Base-by-base conservation (phyloP, 257 asterid genomes). In the Linaria vulgaris region DNA sequence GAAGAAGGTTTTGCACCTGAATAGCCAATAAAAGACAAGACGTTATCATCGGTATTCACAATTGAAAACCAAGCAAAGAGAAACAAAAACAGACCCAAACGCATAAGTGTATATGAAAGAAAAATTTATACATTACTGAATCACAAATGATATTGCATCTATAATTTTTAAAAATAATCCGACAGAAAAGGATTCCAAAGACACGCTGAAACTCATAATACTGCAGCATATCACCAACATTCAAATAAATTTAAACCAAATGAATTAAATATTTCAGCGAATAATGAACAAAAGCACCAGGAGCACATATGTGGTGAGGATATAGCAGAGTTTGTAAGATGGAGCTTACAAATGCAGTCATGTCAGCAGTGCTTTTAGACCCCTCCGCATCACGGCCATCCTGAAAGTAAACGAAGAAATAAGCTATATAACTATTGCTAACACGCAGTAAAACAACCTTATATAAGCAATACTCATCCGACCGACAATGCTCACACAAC, bases 1-100 rank as follows among this genome's bases (percentile, higher is more conserved):
- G 91, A 52, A 84, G 90, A 61, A 89, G 88, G 71, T 81, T 89
- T 79, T 89, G 91, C 10, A 89, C 95, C 96, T 89, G 79, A n/a
- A 71, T 9, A 60, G 69, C 30, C 45, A 54, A 66, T 51, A 27
- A 67, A 17, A 20, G 25, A 9, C 47, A 38, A 41, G 71, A 17
- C 41, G 10, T 75, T 43, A 78, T 78, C 53, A 46, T 8, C 16
- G 38, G 45, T 30, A 68, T 44, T 24, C 38, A 56, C 37, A 47
- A 44, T 30, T 43, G 50, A 30, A 53, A 17, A 34, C n/a, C n/a
- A n/a, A n/a, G n/a, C 10, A 34, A 34, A 34, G 20, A 3, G 21
- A 39, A 20, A 23, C 44, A 30, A 46, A 12, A 49, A 44, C 12
- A 14, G 11, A 20, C 12, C 19, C 27, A 45, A 16, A 44, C 59